Evolutionary conservation across 306 rosid genomes (phyloP), one percentile per base, ranked within the genome.

Genomic region (Lithocarpus polystachyus): DNA sequence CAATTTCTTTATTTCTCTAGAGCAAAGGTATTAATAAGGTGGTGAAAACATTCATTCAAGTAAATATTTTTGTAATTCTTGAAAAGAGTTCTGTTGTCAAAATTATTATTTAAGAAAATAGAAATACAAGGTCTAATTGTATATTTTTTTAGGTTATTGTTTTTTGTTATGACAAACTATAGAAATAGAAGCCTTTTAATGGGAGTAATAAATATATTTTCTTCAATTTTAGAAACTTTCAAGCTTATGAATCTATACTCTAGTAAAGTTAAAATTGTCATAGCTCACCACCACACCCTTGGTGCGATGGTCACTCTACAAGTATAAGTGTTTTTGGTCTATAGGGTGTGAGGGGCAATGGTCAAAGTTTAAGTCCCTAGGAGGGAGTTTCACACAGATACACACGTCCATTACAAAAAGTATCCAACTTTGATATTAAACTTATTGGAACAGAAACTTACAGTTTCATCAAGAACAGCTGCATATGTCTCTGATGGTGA

Each of bases 381-480:
- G 0, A 37, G 2, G 0, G 0, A 37, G 0, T 0, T 37, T 37
- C 2, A 28, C 29, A 28, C 3, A 28, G n/a, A n/a, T n/a, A n/a
- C n/a, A n/a, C 45, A 37, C 1, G 9, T 60, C 35, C 9, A 8
- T 13, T 22, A 23, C 29, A 62, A 35, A 5, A 14, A 28, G 40
- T 62, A 28, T 23, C 4, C 29, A 52, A 68, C 67, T 55, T 28
- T 18, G 55, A 55, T 51, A 48, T 40, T 22, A 4, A 75, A 13
- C 70, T 35, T 81, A 40, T 53, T 48, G 68, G 45, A 61, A 75
- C 22, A 33, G 51, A 65, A 33, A 80, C 98, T 92, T 85, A 95
- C 98, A 64, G 87, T 64, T 89, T 95, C 99, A 82, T 90, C 93
- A 13, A 96, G 98, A 79, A 95, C 98, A 80, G 91, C 85, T 10